phyloP scores from a whole-genome alignment of 2,329 filamentous ascomycete genomes.

The Curvularia verruculosa region DNA sequence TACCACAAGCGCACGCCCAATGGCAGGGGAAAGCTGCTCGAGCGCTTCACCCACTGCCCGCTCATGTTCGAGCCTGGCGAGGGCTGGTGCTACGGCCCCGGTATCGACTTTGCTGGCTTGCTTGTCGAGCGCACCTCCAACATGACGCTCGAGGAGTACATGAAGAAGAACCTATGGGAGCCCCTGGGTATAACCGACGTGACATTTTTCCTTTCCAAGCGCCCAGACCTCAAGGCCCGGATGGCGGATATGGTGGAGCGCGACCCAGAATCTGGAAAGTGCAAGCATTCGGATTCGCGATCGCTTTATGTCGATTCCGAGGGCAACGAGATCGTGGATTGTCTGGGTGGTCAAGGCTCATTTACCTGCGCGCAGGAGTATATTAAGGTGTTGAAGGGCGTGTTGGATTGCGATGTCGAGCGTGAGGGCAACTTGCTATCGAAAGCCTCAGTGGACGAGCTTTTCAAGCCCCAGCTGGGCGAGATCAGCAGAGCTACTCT shows the following conservation, averaged over 20 bases:
- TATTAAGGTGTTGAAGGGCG: slow-evolving; percentile 37
- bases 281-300: slow-evolving; percentile 5
- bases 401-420: slow-evolving; percentile 35
- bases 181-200: slow-evolving; percentile 57
- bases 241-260: slow-evolving; percentile 41
- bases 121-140: slow-evolving; percentile 53
- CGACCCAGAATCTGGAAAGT: slow-evolving; percentile 20
- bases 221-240: slow-evolving; percentile 29
- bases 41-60: slow-evolving; percentile 49
- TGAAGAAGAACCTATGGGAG: slow-evolving; percentile 58
- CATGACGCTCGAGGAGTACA: slow-evolving; percentile 64
- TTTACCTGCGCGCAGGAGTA: slow-evolving; percentile 34
- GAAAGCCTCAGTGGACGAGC: slow-evolving; percentile 30
- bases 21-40: slow-evolving; percentile 53
- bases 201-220: slow-evolving; percentile 57
- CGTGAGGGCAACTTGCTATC: slow-evolving; percentile 29
- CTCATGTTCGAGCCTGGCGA: slow-evolving; percentile 53
- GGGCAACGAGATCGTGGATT: slow-evolving; percentile 26
- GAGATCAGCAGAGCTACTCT: slow-evolving; percentile 19
- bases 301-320: slow-evolving; percentile 24
- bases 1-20: slow-evolving; percentile 34
- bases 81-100: slow-evolving; percentile 58
- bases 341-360: slow-evolving; percentile 36
- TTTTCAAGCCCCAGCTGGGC: slow-evolving; percentile 43
- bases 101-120: slow-evolving; percentile 57